Conservation (phyloP, 2,329 filamentous ascomycete species). For the Ophiostoma quercus region DNA sequence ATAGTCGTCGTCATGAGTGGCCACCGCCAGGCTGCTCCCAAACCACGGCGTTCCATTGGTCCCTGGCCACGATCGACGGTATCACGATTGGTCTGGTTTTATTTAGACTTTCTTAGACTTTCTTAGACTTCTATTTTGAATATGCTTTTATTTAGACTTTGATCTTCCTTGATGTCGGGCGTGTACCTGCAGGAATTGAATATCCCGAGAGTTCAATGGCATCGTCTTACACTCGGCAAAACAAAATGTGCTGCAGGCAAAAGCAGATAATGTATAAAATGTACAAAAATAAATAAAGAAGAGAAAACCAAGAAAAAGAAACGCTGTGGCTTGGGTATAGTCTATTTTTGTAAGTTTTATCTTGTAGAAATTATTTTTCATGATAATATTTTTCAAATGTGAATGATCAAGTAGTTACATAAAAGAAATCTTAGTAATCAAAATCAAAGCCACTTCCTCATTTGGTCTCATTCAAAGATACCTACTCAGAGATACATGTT, state of each 20-base stretch:
- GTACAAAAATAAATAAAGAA: neutral
- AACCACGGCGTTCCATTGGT: neutral
- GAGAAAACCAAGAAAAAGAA: neutral
- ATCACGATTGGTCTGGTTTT: neutral
- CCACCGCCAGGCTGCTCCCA: constrained; percentile 6
- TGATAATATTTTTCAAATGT: too few relatives aligned
- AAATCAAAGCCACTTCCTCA: too few relatives aligned
- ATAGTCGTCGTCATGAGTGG: constrained; percentile 9
- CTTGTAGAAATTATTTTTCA: too few relatives aligned
- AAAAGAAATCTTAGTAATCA: too few relatives aligned
- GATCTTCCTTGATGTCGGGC: neutral
- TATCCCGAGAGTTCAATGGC: neutral
- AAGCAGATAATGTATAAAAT: neutral
- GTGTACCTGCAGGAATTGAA: neutral
- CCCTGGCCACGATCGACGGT: neutral
- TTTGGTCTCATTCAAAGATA: too few relatives aligned
- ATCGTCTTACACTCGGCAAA: neutral
- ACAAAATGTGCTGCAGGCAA: neutral
- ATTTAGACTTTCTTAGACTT: neutral
- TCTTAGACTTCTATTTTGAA: too few relatives aligned
- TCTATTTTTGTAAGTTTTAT: neutral
- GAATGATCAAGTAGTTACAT: too few relatives aligned
- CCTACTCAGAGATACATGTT: too few relatives aligned
- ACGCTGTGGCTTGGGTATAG: neutral
- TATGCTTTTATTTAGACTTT: neutral